Conservation (phyloP, 371 early-diverging fungal species). For the Gilbertella persicaria region DNA sequence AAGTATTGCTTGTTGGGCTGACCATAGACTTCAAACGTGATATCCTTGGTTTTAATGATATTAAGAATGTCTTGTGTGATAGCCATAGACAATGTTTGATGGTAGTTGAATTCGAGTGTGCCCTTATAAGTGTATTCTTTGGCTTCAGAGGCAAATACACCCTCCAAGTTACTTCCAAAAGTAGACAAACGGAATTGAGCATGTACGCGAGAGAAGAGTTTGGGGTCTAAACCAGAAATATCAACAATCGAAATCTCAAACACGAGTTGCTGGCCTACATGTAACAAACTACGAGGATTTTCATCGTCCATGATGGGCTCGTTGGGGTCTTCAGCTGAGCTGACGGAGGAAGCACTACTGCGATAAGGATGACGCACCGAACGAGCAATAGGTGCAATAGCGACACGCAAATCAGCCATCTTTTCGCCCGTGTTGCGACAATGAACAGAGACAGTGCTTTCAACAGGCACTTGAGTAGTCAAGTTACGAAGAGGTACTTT, state of each 20-base stretch:
- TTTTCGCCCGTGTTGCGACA: slow-evolving; percentile 55
- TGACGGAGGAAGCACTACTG: neutral
- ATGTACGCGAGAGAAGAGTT: slow-evolving; percentile 72
- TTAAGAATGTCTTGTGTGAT: slow-evolving; percentile 51
- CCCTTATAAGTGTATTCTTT: neutral
- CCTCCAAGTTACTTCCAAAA: slow-evolving; percentile 53
- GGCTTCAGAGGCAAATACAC: slow-evolving; percentile 22
- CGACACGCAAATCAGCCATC: slow-evolving; percentile 53
- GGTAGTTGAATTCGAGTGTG: slow-evolving; percentile 56
- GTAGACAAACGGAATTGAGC: slow-evolving; percentile 75
- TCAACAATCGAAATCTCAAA: slow-evolving; percentile 76
- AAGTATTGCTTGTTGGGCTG: slow-evolving; percentile 39
- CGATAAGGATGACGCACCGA: slow-evolving; percentile 27
- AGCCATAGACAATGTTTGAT: slow-evolving; percentile 60
- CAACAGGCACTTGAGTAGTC: slow-evolving; percentile 45
- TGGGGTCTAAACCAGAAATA: slow-evolving; percentile 67
- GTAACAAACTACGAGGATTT: slow-evolving; percentile 18
- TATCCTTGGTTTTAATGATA: slow-evolving; percentile 40
- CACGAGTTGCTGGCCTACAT: slow-evolving; percentile 59
- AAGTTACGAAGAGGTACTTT: slow-evolving; percentile 51
- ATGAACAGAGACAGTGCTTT: slow-evolving; percentile 52
- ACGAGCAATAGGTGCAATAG: slow-evolving; percentile 52
- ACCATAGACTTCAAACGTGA: slow-evolving; percentile 69
- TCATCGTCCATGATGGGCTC: slow-evolving; percentile 3
- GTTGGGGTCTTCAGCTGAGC: neutral